These are phyloP conservation scores for Harringtonia lauricola DNA, from an alignment of 2,329 filamentous ascomycete species.

Conservation along the genomic window DNA sequence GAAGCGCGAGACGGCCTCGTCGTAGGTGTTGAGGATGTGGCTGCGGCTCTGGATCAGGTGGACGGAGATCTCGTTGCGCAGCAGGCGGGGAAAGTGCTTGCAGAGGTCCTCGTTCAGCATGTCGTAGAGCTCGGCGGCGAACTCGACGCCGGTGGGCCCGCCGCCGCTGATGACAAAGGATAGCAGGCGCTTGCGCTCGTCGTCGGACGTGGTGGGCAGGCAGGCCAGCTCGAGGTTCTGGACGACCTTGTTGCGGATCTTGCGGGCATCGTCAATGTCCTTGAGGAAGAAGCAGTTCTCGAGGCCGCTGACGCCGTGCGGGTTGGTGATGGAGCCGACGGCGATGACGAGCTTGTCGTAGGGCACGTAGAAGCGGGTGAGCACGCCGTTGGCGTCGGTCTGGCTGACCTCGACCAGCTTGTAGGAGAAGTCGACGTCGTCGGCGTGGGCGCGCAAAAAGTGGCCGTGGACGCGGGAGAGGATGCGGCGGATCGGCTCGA, in stretches of 20 bases:
- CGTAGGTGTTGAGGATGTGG: slow-evolving; percentile 96
- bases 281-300: slow-evolving; percentile 94
- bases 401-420: slow-evolving; percentile 85
- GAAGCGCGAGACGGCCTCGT: slow-evolving; percentile 85
- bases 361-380: slow-evolving; percentile 78
- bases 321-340: slow-evolving; percentile 85
- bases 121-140: slow-evolving; percentile 92
- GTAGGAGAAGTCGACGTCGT: slow-evolving; percentile 83
- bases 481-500: slow-evolving; percentile 86
- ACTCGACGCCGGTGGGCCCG: slow-evolving; percentile 93
- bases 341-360: slow-evolving; percentile 95
- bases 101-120: slow-evolving; percentile 91
- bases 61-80: slow-evolving; percentile 96
- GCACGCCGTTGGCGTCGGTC: slow-evolving; percentile 56
- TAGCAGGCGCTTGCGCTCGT: slow-evolving; percentile 74
- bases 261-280: slow-evolving; percentile 82
- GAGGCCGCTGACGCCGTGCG: slow-evolving; percentile 89
- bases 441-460: slow-evolving; percentile 77
- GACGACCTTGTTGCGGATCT: slow-evolving; percentile 80
- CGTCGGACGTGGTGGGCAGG: slow-evolving; percentile 82
- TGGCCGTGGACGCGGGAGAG: slow-evolving; percentile 69
- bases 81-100: slow-evolving; percentile 69
- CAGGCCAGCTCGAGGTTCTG: slow-evolving; percentile 84
- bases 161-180: slow-evolving; percentile 96
- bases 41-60: slow-evolving; percentile 91